Conservation (phyloP, 2,329 filamentous ascomycete genomes). For the Neophaeococcomyces aloes region DNA sequence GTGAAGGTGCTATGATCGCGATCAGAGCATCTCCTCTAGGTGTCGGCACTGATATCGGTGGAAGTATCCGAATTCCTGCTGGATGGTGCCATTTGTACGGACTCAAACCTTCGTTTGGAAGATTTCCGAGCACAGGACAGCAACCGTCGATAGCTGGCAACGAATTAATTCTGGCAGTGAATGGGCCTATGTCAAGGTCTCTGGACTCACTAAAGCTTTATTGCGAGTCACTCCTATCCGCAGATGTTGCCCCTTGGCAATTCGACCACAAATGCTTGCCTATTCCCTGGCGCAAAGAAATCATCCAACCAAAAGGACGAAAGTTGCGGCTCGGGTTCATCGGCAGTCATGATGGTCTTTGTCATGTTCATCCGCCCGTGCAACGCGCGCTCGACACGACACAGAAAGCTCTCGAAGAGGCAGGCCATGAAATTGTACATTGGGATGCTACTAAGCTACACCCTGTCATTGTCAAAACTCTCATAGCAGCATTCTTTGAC, state of each 20-base stretch:
- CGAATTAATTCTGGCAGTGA: conserved; percentile 31
- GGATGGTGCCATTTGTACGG: conserved; percentile 31
- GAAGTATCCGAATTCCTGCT: conserved; percentile 31
- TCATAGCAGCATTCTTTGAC: conserved; percentile 21
- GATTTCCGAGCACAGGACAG: conserved; percentile 29
- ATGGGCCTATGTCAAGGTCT: conserved; percentile 31
- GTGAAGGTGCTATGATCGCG: conserved; percentile 28
- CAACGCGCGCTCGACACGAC: conserved; percentile 27
- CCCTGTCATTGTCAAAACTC: conserved; percentile 24
- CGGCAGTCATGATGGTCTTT: conserved; percentile 27
- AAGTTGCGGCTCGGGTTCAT: conserved; percentile 32
- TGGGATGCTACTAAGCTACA: conserved; percentile 27
- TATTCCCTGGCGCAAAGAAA: conserved; percentile 29
- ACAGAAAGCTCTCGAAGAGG: conserved; percentile 25
- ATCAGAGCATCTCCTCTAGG: conserved; percentile 26
- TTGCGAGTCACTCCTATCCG: conserved; percentile 27
- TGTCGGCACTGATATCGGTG: conserved; percentile 34
- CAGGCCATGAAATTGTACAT: conserved; percentile 29
- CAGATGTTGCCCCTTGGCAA: conserved; percentile 27
- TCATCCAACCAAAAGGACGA: conserved; percentile 26
- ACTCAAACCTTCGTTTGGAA: conserved; percentile 31
- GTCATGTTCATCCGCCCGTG: conserved; percentile 31
- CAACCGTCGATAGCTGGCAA: conserved; percentile 30
- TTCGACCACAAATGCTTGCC: conserved; percentile 30
- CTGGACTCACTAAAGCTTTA: conserved; percentile 28